A percentile compares a stretch with the other conserved stretches of the same genome.
Conservation (phyloP, 306 rosid species). For the Lathyrus oleraceus region DNA sequence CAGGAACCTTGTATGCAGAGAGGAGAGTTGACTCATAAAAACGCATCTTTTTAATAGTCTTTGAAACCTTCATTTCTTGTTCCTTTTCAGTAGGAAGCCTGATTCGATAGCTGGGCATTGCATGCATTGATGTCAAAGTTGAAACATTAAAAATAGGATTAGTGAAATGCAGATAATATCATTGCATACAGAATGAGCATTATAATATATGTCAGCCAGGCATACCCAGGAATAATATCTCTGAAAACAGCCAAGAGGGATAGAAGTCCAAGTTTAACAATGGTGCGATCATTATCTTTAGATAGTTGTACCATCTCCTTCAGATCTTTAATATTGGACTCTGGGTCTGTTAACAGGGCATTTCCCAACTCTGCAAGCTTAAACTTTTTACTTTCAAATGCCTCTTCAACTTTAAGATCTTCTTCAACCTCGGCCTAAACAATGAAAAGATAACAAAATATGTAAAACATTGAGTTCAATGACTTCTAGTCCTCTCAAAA, state of each 20-base stretch:
- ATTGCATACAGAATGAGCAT: constrained; percentile 25
- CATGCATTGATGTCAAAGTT: constrained; percentile 26
- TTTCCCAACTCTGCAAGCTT: constrained; percentile 95
- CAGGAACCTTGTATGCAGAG: constrained; percentile 79
- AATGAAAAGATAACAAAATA: constrained; percentile 24
- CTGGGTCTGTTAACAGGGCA: constrained; percentile 77
- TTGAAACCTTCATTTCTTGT: constrained; percentile 89
- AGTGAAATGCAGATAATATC: constrained; percentile 1
- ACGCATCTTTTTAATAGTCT: constrained; percentile 84
- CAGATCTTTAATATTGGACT: constrained; percentile 76
- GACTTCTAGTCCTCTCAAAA: not conserved
- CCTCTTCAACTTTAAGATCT: constrained; percentile 82
- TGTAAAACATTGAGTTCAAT: constrained; percentile 25
- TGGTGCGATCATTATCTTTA: constrained; percentile 62
- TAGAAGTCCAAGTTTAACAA: constrained; percentile 84
- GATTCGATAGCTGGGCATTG: constrained; percentile 72
- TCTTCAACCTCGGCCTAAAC: constrained; percentile 83
- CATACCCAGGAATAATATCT: constrained; percentile 92
- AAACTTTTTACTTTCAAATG: constrained; percentile 76
- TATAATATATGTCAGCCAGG: constrained; percentile 25
- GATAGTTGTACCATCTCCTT: constrained; percentile 78
- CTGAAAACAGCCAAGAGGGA: constrained; percentile 89
- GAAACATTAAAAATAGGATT: constrained; percentile 26
- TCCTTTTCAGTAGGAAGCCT: constrained; percentile 98
- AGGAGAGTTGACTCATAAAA: constrained; percentile 88